These are phyloP conservation scores for Globisporangium cystogenes DNA, from an alignment of 352 stramenopile species.

Conservation along the genomic window DNA sequence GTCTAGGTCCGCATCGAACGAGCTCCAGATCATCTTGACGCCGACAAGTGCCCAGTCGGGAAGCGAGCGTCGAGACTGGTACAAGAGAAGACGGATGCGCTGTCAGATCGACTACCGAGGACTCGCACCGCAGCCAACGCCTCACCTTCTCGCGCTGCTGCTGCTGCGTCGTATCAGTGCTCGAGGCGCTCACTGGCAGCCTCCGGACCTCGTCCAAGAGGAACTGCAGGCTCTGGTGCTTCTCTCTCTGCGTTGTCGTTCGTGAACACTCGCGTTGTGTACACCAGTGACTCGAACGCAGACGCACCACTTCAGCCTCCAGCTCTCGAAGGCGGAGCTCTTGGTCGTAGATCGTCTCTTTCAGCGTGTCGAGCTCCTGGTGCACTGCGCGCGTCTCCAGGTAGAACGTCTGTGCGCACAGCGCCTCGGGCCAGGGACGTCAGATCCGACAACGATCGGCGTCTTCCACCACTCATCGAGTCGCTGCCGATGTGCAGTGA, in stretches of 20 bases:
- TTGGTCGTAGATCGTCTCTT: conserved; percentile 56
- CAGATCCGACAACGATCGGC: neutral
- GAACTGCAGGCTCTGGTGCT: conserved; percentile 44
- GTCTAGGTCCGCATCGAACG: conserved; percentile 29
- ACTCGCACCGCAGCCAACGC: neutral
- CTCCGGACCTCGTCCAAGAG: conserved; percentile 26
- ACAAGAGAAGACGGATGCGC: neutral
- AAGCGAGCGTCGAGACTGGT: conserved; percentile 4
- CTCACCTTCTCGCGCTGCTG: neutral
- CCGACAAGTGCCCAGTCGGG: conserved; percentile 25
- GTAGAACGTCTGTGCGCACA: conserved; percentile 49
- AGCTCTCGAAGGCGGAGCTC: conserved; percentile 40
- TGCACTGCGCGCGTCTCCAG: conserved; percentile 39
- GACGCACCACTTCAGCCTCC: conserved; percentile 38
- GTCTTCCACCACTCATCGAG: neutral
- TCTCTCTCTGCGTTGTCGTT: conserved; percentile 42
- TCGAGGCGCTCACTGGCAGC: conserved; percentile 14
- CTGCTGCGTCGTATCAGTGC: neutral
- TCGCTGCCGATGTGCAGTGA: neutral
- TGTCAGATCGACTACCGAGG: neutral
- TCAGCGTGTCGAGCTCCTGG: conserved; percentile 52
- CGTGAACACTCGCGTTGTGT: neutral
- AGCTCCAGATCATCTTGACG: conserved; percentile 32
- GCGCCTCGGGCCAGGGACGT: no score
- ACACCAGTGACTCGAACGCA: neutral